Conservation (phyloP, 495 filamentous ascomycete genomes). For the Barbatosphaeria neglecta region DNA sequence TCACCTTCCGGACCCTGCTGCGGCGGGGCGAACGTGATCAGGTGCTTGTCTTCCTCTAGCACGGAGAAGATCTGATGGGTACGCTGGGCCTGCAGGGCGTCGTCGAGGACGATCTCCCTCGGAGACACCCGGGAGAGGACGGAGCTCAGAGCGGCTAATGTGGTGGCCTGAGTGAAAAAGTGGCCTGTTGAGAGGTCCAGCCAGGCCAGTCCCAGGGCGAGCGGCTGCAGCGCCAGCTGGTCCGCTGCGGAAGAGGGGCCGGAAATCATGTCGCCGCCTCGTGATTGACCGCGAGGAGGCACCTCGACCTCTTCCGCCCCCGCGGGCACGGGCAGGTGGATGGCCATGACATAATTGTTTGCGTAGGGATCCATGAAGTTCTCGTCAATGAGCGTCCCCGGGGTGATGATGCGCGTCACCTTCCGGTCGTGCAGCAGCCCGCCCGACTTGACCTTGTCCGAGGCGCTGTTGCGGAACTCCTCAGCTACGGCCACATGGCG, state of each 20-base stretch:
- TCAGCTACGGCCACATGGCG: constrained; percentile 90
- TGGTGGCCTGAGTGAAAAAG: constrained; percentile 79
- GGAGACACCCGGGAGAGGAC: constrained; percentile 73
- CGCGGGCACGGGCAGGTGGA: constrained; percentile 35
- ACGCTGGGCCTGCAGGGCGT: constrained; percentile 37
- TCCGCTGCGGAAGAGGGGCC: neutral
- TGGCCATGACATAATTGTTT: constrained; percentile 81
- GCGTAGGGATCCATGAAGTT: constrained; percentile 88
- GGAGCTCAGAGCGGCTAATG: constrained; percentile 58
- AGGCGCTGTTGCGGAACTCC: constrained; percentile 64
- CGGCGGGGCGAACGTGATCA: constrained; percentile 42
- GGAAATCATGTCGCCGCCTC: neutral
- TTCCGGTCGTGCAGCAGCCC: constrained; percentile 72
- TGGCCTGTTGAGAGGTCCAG: constrained; percentile 88
- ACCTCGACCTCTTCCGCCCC: constrained; percentile 1
- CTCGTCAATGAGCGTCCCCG: constrained; percentile 93
- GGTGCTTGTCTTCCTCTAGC: constrained; percentile 44
- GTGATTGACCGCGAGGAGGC: constrained; percentile 2
- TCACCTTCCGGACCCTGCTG: too few relatives aligned
- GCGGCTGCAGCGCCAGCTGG: constrained; percentile 8
- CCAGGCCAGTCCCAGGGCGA: constrained; percentile 82
- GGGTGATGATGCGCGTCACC: constrained; percentile 80
- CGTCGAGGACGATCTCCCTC: constrained; percentile 71
- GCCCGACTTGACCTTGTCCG: constrained; percentile 55
- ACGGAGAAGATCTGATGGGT: constrained; percentile 31